These are phyloP conservation scores for Coprinellus micaceus DNA, from an alignment of 768 basidiomycete species.

Conservation along the genomic window DNA sequence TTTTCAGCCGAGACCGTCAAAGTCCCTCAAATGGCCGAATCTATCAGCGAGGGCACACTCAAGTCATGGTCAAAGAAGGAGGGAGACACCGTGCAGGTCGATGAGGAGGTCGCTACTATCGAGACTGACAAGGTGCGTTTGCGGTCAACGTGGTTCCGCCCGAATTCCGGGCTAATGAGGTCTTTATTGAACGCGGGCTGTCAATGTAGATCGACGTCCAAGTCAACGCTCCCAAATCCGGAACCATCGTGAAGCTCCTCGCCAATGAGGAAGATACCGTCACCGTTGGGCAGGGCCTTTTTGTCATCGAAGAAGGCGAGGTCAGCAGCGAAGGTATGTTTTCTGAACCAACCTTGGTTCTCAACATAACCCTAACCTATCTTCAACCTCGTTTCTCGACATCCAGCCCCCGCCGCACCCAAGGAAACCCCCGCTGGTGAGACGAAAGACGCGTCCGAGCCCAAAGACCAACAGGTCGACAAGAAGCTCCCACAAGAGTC, in stretches of 20 bases:
- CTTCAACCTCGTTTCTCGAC: neutral
- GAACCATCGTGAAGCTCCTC: conserved; percentile 82
- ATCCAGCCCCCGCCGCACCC: conserved; percentile 28
- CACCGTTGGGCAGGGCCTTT: conserved; percentile 89
- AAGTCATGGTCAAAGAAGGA: conserved; percentile 93
- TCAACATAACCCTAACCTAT: too few species aligned
- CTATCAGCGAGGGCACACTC: conserved; percentile 95
- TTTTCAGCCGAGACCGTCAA: conserved; percentile 77
- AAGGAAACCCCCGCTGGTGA: conserved; percentile 26
- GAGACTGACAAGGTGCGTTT: conserved; percentile 91
- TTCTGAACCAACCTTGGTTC: neutral
- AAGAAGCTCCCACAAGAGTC: conserved; percentile 43
- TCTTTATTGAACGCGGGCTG: conserved; percentile 4
- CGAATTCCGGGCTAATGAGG: neutral
- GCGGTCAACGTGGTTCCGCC: conserved; percentile 19
- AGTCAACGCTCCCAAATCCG: conserved; percentile 88
- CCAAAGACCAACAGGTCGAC: conserved; percentile 45
- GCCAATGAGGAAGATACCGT: conserved; percentile 94
- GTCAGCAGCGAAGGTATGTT: conserved; percentile 45
- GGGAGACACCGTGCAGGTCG: conserved; percentile 84
- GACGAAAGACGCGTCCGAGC: conserved; percentile 40
- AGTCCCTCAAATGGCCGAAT: conserved; percentile 97
- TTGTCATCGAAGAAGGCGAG: conserved; percentile 85
- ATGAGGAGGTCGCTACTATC: conserved; percentile 96
- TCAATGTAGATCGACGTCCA: conserved; percentile 85